These are phyloP conservation scores for Phytophthora podocarpi DNA, from an alignment of 352 stramenopile genomes.

Conservation along the genomic window DNA sequence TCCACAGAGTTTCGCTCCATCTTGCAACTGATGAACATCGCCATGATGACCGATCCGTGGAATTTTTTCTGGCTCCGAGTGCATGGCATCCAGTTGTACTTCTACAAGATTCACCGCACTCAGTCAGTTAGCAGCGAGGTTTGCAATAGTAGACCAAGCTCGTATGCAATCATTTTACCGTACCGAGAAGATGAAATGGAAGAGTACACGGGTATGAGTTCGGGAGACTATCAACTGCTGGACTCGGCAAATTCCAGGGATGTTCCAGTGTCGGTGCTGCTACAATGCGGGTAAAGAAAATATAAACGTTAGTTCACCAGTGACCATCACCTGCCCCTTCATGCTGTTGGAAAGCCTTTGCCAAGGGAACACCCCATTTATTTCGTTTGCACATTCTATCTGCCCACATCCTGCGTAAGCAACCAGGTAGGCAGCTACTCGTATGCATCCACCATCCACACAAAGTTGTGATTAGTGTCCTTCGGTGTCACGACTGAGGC, in stretches of 20 bases:
- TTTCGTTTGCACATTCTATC: constrained; percentile 40
- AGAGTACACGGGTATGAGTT: constrained; percentile 28
- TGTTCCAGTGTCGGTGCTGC: constrained; percentile 18
- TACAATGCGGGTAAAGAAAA: constrained; percentile 24
- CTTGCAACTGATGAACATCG: constrained; percentile 46
- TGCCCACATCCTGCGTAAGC: constrained; percentile 11
- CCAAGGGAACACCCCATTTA: constrained; percentile 11
- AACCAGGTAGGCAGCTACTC: constrained; percentile 15
- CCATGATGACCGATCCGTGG: constrained; percentile 51
- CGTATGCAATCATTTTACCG: constrained; percentile 30
- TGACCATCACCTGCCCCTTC: constrained; percentile 5
- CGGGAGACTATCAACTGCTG: constrained; percentile 24
- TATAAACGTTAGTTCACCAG: constrained; percentile 4
- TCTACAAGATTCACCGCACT: constrained; percentile 29
- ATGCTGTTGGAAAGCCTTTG: constrained; percentile 6
- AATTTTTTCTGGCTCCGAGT: constrained; percentile 35
- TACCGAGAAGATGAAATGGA: constrained; percentile 29
- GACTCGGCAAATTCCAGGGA: constrained; percentile 23
- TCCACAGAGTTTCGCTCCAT: constrained; percentile 16
- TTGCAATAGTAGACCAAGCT: background rate
- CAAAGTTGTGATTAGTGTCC: constrained; percentile 56
- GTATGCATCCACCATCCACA: background rate
- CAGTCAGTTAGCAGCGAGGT: background rate
- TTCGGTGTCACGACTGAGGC: constrained; percentile 82
- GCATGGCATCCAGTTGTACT: constrained; percentile 31